Base-by-base conservation (phyloP, 371 early-diverging fungal genomes). In the Syncephalastrum sp. region DNA sequence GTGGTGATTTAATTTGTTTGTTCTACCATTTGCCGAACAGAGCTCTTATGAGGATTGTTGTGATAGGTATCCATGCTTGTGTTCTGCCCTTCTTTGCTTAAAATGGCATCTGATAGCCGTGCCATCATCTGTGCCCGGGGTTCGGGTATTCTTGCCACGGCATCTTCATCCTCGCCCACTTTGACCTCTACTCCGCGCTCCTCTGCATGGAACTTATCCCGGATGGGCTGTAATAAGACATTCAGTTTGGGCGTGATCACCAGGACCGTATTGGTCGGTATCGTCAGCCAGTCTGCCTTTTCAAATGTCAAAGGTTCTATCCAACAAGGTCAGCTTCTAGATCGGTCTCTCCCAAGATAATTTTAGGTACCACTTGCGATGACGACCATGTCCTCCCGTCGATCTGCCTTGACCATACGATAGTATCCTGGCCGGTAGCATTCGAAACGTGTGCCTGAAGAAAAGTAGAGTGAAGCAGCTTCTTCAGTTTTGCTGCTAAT, bases 261-360 rank as follows among this genome's bases (percentile, higher is more conserved):
- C 41, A 91, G 65, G 45, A 90, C 54, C 12, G 89, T 89, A 57
- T 93, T 93, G 15, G 87, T 85, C 3, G 93, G 93, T 38, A 93
- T 85, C 19, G 82, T 82, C 49, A 90, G 60, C 93, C 93, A 93
- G 68, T 93, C 93, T 1, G 88, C 81, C 59, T 85, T 79, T 67
- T 91, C 92, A 59, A 89, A 92, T 16, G 93, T 93, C 43, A 92
- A 64, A 13, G 93, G 93, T 65, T 93, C 93, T 82, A 47, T 25
- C 19, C 16, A 50, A 10, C n/a, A 10, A 44, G 14, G 12, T 50
- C 21, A 27, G 49, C 46, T 47, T 23, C 10, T 42, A 27, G 41
- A 13, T 14, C 48, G 19, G 2, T 55, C 24, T 10, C 21, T 14
- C 15, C 13, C 5, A 15, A 12, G 13, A 6, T 17, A 21, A 50